Base-by-base conservation (phyloP, 2,329 filamentous ascomycete species). In the Talaromyces sp. region DNA sequence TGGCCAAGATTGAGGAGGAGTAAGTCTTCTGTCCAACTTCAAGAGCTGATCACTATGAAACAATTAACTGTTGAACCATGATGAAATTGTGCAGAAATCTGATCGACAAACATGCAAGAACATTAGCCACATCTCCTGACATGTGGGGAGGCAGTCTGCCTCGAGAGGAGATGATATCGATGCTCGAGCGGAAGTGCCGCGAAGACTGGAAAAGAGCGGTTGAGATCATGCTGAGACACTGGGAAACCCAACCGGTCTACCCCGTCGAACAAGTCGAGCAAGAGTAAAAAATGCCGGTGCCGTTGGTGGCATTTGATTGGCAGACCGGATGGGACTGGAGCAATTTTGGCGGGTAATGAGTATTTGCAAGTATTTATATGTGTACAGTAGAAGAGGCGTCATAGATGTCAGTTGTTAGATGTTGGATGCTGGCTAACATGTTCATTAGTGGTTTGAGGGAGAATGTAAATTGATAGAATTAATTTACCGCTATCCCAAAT, bases 91-190 rank as follows among this genome's bases (percentile, higher is more conserved):
- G 61, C 61, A 89, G 87, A 67, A 82, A 83, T 63, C 79, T 92
- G 56, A 83, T 92, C 22, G 74, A 83, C 0, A 80, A 82, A 43
- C 89, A 89, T 71, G 88, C 90, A 0, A 80, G 82, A 39, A 74
- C 81, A 13, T 87, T 91, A 71, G 87, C 89, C 0, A 78, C 80
- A 15, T 85, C 84, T 69, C 86, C 85, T 3, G 84, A 86, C 64
- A 92, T 92, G 88, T 92, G 90, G 90, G 89, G 85, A 56, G 85
- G 82, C 1, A 81, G 80, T 39, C 74, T 79, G 31, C 89, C 90
- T 0, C 80, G 83, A 1, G 72, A 79, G 1, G 84, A 85, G 1
- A 85, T 89, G 65, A 81, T 86, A 0, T 77, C 82, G 4, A 83
- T 87, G 73, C 82, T 92, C 37, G 82, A 87, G 1, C 80, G 79